Evolutionary conservation across 441 rosid genomes (phyloP), one percentile per base, ranked within the genome.

Genomic region (Erodium trifolium): DNA sequence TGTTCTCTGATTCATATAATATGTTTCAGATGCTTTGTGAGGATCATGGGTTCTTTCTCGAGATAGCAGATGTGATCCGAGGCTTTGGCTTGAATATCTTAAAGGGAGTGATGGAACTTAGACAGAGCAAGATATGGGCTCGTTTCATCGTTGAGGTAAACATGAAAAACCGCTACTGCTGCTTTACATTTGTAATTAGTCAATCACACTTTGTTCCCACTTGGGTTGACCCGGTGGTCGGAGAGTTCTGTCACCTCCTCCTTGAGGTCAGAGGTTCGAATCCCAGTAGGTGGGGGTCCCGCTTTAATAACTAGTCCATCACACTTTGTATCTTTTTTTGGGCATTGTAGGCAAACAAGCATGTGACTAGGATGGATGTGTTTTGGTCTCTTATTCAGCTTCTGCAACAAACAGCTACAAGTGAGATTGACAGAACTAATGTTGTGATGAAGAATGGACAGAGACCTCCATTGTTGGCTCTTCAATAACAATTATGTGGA

Each of bases 381-480:
- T 80, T 94, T 64, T 94, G 89, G 88, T 90, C 92, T 68, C 97
- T 94, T 66, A 82, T 89, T 65, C 88, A 80, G 59, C 86, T 93
- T 75, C 77, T 86, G 67, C 85, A 84, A 23, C 82, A 82, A 73
- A 74, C 82, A 10, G 73, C 67, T 3, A 69, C 67, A 53, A 62
- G 49, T 10, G 82, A 73, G 62, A 65, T 68, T 43, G 27, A 23
- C 27, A 0, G 1, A 23, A 23, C 27, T 23, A 23, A 23, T 23
- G 27, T 23, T 65, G 66, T 65, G 12, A 63, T 75, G 43, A 81
- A 76, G 66, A 70, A 71, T 72, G 82, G 71, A 68, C 83, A 84
- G 76, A 85, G 76, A 60, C 70, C 82, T 69, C 66, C 75, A 39
- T 67, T 75, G 72, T 76, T 76, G 16, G 78, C 75, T 13, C 63